Base-by-base conservation (phyloP, 352 stramenopile genomes). In the Phytophthora nicotianae region DNA sequence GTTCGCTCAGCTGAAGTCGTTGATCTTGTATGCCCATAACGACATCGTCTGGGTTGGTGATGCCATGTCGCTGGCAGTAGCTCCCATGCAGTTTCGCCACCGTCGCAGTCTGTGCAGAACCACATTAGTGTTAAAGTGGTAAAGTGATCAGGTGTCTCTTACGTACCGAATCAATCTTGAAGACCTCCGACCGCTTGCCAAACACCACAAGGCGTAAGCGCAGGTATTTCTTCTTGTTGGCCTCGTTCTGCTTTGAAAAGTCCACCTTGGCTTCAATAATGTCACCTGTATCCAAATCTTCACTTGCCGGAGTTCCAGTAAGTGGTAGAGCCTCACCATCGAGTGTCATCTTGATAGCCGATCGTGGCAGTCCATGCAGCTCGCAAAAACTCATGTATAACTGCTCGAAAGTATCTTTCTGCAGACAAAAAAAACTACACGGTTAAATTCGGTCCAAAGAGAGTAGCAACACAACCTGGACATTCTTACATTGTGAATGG, bases 201-300 rank as follows among this genome's bases (percentile, higher is more conserved):
- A 84, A 75, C 17, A 87, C 68, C 3, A 90, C 54, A 5, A 92
- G 65, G 2, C 72, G 68, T 26, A 92, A 48, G 4, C 81, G 81
- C 21, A 92, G 27, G 49, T 86, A 84, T 0, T 49, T 72, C 46
- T 88, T 89, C 49, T 84, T 83, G n/a, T 75, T 60, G 4, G 65
- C 48, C 29, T 74, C 57, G 24, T 50, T 70, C 32, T 86, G 77
- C 58, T 82, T 61, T 0, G 79, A 76, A 33, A 90, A 92, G 46
- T 92, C 79, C 29, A 90, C 83, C 32, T 88, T 89, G 14, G 83
- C 81, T 50, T 92, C 83, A 33, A 92, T 83, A 9, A 92, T 42
- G 45, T 92, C 79, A 23, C 74, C 79, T 2, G 75, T 67, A 40
- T 90, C 82, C 9, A 90, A 62, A 38, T 89, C 79, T 51, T 59